A percentile compares a stretch with the other conserved stretches of the same genome.
Conservation (phyloP, 768 basidiomycete genomes). For the Rhodotorula taiwanensis region DNA sequence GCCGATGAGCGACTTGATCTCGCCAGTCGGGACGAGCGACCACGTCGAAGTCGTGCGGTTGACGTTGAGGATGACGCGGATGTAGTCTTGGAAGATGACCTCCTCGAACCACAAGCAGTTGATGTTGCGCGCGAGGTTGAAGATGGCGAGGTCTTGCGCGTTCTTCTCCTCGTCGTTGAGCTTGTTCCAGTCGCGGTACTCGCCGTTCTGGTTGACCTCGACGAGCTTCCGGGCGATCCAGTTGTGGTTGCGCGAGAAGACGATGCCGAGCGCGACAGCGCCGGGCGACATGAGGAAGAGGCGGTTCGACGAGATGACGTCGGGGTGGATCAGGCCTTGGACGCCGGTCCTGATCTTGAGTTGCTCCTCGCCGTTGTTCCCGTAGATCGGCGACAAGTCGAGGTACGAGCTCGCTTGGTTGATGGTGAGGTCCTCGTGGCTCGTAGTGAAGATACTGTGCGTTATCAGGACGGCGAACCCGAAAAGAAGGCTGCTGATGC, state of each 20-base stretch:
- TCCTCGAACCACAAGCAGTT: slow-evolving; percentile 26
- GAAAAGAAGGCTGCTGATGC: slow-evolving; percentile 49
- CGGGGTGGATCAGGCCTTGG: slow-evolving; percentile 59
- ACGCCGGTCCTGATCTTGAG: slow-evolving; percentile 54
- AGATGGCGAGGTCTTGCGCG: slow-evolving; percentile 33
- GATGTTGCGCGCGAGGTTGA: slow-evolving; percentile 28
- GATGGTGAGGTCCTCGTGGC: slow-evolving; percentile 42
- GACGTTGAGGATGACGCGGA: slow-evolving; percentile 27
- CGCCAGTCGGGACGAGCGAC: slow-evolving; percentile 27
- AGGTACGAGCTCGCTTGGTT: slow-evolving; percentile 68
- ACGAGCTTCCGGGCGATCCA: slow-evolving; percentile 54
- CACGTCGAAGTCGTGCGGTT: slow-evolving; percentile 26
- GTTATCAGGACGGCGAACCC: slow-evolving; percentile 13
- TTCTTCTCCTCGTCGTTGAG: slow-evolving; percentile 13
- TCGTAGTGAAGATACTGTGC: slow-evolving; percentile 66
- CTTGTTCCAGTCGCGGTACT: slow-evolving; percentile 43
- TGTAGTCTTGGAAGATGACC: slow-evolving; percentile 35
- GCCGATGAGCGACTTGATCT: slow-evolving; percentile 17
- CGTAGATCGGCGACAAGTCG: slow-evolving; percentile 69
- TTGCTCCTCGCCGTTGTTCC: slow-evolving; percentile 53
- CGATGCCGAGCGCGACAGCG: slow-evolving; percentile 59
- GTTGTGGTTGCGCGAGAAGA: slow-evolving; percentile 58
- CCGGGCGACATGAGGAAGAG: slow-evolving; percentile 64
- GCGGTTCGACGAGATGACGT: slow-evolving; percentile 50
- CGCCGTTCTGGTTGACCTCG: slow-evolving; percentile 55